These are phyloP conservation scores for Musa troglodytarum DNA, from an alignment of 176 grass and related monocot species.

Conservation along the genomic window DNA sequence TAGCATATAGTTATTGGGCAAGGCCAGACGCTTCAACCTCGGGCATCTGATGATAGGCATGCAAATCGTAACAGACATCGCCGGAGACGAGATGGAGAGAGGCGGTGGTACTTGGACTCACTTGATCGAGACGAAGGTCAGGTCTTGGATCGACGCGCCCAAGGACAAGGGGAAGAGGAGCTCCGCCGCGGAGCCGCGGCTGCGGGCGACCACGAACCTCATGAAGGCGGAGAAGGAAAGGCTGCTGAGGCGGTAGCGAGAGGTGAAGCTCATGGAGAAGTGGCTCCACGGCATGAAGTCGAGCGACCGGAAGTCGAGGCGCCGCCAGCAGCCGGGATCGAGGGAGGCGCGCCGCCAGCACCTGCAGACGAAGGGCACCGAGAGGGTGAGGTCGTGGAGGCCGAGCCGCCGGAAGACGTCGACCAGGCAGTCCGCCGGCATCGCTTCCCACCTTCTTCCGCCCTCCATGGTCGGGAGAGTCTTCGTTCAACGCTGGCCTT, in stretches of 20 bases:
- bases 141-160: neutral
- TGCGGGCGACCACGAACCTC: neutral
- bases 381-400: constrained; percentile 45
- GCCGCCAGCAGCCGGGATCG: constrained; percentile 60
- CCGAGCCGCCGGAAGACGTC: constrained; percentile 46
- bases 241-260: constrained; percentile 21
- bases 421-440: constrained; percentile 62
- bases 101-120: constrained; percentile 1
- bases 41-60: neutral
- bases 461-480: too few species aligned
- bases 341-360: constrained; percentile 48
- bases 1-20: constrained; percentile 11
- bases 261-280: constrained; percentile 37
- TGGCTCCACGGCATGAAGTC: constrained; percentile 68
- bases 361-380: constrained; percentile 63
- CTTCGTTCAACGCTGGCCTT: too few species aligned
- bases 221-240: constrained; percentile 28
- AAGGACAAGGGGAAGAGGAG: constrained; percentile 16
- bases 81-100: neutral
- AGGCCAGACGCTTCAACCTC: neutral
- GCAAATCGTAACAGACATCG: neutral
- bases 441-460: constrained; percentile 44
- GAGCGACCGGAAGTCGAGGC: constrained; percentile 61
- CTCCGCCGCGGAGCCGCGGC: neutral
- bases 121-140: constrained; percentile 7